These are phyloP conservation scores for Acer yangbiense DNA, from an alignment of 345 rosid genomes.

Conservation along the genomic window DNA sequence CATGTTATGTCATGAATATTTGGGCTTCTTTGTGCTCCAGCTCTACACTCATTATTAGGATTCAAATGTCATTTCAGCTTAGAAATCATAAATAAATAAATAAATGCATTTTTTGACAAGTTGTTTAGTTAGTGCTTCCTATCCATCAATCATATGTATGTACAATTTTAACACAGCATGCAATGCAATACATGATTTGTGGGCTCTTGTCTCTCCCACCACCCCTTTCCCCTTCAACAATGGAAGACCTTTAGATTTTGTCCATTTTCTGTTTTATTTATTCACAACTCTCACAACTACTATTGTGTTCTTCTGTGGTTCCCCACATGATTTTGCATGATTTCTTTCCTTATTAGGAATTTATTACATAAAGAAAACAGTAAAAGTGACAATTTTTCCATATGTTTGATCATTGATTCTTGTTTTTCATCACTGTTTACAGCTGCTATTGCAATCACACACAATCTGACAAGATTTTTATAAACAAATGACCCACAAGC, in stretches of 20 bases:
- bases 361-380: slow-evolving; percentile 14
- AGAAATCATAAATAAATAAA: slow-evolving; percentile 9
- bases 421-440: background rate
- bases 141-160: slow-evolving; percentile 2
- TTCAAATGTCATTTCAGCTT: slow-evolving; percentile 21
- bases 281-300: background rate
- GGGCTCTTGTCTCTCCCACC: slow-evolving; percentile 32
- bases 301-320: background rate
- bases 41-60: slow-evolving; percentile 13
- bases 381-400: slow-evolving; percentile 21
- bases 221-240: slow-evolving; percentile 24
- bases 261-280: slow-evolving; percentile 23
- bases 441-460: background rate
- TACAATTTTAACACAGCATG: slow-evolving; percentile 9
- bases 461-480: slow-evolving; percentile 16
- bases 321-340: slow-evolving; percentile 24
- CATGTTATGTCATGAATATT: slow-evolving; percentile 18
- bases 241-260: slow-evolving; percentile 22
- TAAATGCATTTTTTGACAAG: slow-evolving; percentile 1
- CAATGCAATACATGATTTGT: slow-evolving; percentile 22
- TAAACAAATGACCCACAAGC: slow-evolving; percentile 18
- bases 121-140: slow-evolving; percentile 34
- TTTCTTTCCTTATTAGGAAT: slow-evolving; percentile 28
- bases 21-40: slow-evolving; percentile 11
- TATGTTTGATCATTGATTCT: slow-evolving; percentile 1